A percentile compares a stretch with the other conserved stretches of the same genome.
These are phyloP conservation scores for Marasmius fiardii DNA, from an alignment of 1,284 basidiomycete genomes.

Conservation along the genomic window DNA sequence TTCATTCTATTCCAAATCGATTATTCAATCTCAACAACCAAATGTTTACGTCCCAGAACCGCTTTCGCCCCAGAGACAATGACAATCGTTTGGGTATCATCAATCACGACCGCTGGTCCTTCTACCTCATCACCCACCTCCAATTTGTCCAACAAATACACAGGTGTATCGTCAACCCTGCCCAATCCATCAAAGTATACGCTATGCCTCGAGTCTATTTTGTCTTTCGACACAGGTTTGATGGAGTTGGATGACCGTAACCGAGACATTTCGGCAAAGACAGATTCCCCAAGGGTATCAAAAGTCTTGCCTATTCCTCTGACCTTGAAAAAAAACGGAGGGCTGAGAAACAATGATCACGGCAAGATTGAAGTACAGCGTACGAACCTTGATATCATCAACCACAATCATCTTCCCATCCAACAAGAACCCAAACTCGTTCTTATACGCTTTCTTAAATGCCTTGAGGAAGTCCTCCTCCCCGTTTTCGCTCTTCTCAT, in stretches of 20 bases:
- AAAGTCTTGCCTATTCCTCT: conserved; percentile 89
- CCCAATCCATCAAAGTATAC: conserved; percentile 82
- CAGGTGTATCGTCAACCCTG: conserved; percentile 73
- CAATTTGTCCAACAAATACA: conserved; percentile 70
- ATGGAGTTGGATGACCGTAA: conserved; percentile 32
- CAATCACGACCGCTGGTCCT: conserved; percentile 89
- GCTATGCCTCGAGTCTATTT: conserved; percentile 50
- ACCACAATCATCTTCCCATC: conserved; percentile 79
- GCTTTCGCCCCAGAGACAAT: conserved; percentile 69
- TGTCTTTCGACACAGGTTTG: conserved; percentile 36
- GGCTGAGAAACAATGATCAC: neutral
- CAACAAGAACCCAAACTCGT: conserved; percentile 91
- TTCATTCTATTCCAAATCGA: conserved; percentile 18
- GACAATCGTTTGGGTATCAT: conserved; percentile 90
- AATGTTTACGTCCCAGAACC: conserved; percentile 65
- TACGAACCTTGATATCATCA: conserved; percentile 84
- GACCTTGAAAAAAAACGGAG: conserved; percentile 27
- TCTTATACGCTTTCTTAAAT: conserved; percentile 76
- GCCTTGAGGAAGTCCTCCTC: conserved; percentile 77
- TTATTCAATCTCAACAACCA: conserved; percentile 25
- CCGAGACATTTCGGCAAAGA: conserved; percentile 67
- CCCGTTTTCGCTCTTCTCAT: conserved; percentile 45
- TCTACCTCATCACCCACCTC: conserved; percentile 66
- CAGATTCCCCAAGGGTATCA: conserved; percentile 76
- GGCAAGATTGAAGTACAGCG: neutral